phyloP scores from a whole-genome alignment of 176 grass and related monocot genomes.

The Oryza punctata region DNA sequence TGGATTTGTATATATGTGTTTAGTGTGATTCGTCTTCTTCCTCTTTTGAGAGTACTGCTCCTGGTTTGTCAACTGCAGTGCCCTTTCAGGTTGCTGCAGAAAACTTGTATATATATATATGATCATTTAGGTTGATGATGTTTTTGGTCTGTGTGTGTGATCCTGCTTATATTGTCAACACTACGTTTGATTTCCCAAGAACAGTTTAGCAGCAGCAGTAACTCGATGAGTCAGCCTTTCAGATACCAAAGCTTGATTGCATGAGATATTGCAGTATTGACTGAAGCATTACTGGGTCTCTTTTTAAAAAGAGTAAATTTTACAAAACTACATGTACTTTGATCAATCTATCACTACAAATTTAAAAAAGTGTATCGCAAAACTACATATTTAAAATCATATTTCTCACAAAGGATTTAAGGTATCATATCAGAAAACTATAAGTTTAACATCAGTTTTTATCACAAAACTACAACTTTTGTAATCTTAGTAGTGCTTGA shows the following conservation, averaged over 20 bases:
- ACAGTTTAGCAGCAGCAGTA: background rate
- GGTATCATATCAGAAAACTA: too few species aligned
- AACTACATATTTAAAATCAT: too few species aligned
- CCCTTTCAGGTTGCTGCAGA: background rate
- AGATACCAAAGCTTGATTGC: background rate
- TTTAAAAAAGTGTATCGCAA: too few species aligned
- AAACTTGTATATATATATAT: background rate
- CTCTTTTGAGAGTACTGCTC: background rate
- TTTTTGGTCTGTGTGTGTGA: background rate
- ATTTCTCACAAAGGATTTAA: too few species aligned
- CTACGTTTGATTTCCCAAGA: background rate
- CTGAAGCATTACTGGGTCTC: too few species aligned
- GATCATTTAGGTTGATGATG: background rate
- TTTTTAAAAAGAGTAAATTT: too few species aligned
- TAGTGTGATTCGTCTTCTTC: conserved; percentile 11
- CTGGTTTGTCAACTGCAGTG: background rate
- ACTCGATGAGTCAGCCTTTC: background rate
- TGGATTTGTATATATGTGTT: conserved; percentile 39
- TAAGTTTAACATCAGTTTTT: too few species aligned
- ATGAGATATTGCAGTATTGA: too few species aligned
- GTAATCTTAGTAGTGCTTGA: too few species aligned
- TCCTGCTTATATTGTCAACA: background rate
- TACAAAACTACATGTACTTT: too few species aligned
- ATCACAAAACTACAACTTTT: too few species aligned
- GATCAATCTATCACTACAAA: too few species aligned